These are phyloP conservation scores for Gliomastix tumulicola DNA, from an alignment of 2,329 filamentous ascomycete genomes.

Conservation along the genomic window DNA sequence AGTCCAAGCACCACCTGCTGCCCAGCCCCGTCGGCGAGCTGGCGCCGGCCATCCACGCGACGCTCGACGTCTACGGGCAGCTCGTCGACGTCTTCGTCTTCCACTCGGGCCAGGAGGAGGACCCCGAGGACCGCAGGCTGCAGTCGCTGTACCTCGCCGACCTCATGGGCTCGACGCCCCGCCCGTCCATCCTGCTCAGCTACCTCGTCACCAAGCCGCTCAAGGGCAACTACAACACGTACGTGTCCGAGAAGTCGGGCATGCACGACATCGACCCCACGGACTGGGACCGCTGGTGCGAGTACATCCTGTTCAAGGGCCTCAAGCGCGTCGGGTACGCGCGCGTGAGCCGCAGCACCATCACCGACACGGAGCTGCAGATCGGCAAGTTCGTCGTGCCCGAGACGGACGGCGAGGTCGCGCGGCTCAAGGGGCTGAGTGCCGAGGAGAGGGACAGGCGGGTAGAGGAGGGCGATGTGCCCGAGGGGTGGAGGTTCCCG, in stretches of 20 bases:
- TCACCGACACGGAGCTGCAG: constrained; percentile 96
- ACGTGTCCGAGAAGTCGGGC: constrained; percentile 76
- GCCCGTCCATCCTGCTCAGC: constrained; percentile 78
- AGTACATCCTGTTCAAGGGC: constrained; percentile 95
- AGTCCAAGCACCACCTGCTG: constrained; percentile 91
- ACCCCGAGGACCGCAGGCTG: constrained; percentile 80
- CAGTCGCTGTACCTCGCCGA: constrained; percentile 82
- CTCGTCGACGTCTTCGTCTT: constrained; percentile 93
- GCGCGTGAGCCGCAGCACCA: constrained; percentile 78
- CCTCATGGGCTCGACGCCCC: constrained; percentile 75
- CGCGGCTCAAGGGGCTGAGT: constrained; percentile 27
- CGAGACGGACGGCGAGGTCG: constrained; percentile 47
- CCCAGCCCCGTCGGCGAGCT: constrained; percentile 92
- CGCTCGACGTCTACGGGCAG: constrained; percentile 84
- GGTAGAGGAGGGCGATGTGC: constrained; percentile 66
- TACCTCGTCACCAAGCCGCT: constrained; percentile 89
- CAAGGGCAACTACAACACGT: constrained; percentile 94
- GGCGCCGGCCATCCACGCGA: constrained; percentile 94
- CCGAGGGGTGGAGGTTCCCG: constrained; percentile 76
- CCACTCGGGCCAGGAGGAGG: constrained; percentile 97
- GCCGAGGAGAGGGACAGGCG: constrained; percentile 49
- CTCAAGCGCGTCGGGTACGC: constrained; percentile 84
- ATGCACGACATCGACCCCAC: constrained; percentile 92
- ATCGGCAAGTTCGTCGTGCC: constrained; percentile 92
- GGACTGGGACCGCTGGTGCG: constrained; percentile 98